phyloP scores from a whole-genome alignment of 2,329 filamentous ascomycete species.

The Malbranchea zuffiana region DNA sequence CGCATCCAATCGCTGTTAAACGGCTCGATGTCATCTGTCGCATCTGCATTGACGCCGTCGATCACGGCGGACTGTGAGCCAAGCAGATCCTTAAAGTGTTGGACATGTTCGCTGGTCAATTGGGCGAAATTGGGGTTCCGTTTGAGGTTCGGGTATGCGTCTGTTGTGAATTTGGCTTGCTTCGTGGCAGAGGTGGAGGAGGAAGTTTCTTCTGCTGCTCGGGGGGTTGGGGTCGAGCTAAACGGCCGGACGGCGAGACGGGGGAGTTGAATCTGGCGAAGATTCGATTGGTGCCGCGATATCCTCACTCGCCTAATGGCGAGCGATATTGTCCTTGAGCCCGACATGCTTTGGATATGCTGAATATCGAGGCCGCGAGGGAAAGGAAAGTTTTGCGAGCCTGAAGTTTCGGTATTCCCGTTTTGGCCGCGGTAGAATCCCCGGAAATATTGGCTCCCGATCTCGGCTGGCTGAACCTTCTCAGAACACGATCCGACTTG shows the following conservation, averaged over 20 bases:
- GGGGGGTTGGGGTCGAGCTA: slow-evolving; percentile 4
- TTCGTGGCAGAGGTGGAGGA: slow-evolving; percentile 10
- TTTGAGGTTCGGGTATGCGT: slow-evolving; percentile 68
- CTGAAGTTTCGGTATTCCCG: too few relatives aligned
- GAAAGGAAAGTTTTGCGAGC: too few relatives aligned
- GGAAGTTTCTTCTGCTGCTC: slow-evolving; percentile 3
- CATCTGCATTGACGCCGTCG: slow-evolving; percentile 67
- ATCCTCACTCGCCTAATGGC: slow-evolving; percentile 8
- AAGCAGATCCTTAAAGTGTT: slow-evolving; percentile 70
- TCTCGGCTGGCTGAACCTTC: too few relatives aligned
- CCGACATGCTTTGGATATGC: too few relatives aligned
- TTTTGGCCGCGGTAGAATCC: too few relatives aligned
- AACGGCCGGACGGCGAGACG: slow-evolving; percentile 1
- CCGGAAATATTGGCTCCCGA: too few relatives aligned
- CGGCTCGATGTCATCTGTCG: slow-evolving; percentile 68
- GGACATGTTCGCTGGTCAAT: slow-evolving; percentile 68
- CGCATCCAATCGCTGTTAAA: slow-evolving; percentile 99
- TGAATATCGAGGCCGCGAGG: too few relatives aligned
- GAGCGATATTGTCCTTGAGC: slow-evolving; percentile 10
- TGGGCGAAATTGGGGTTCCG: slow-evolving; percentile 60
- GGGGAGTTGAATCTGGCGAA: slow-evolving; percentile 3
- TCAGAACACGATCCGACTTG: too few relatives aligned
- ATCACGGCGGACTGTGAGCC: slow-evolving; percentile 69
- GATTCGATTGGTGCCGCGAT: slow-evolving; percentile 2
- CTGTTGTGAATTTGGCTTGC: slow-evolving; percentile 62